Conservation (phyloP, 345 rosid species). For the Salix exigua region DNA sequence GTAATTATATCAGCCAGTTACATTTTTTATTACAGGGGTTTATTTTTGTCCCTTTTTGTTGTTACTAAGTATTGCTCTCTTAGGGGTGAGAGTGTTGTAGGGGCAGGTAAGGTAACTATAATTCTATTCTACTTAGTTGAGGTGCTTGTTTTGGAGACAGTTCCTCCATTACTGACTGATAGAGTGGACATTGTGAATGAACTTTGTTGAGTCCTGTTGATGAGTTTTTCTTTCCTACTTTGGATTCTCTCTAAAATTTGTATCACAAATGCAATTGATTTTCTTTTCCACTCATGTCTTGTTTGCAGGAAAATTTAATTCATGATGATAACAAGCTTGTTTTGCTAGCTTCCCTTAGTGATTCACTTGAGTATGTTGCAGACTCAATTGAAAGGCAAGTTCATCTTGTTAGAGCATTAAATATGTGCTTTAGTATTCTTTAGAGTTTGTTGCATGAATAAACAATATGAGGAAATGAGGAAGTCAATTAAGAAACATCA, state of each 20-base stretch:
- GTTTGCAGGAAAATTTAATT: constrained; percentile 83
- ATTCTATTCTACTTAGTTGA: background rate
- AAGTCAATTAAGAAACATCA: background rate
- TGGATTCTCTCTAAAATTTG: background rate
- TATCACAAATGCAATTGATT: background rate
- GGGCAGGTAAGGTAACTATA: background rate
- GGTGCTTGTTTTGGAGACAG: background rate
- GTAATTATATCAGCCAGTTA: background rate
- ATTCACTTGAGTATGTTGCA: constrained; percentile 96
- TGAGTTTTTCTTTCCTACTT: background rate
- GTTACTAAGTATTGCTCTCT: background rate
- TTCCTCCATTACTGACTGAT: background rate
- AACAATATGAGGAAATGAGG: background rate
- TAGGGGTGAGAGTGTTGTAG: background rate
- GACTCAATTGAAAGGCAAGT: constrained; percentile 93
- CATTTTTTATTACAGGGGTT: background rate
- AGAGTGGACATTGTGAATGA: background rate
- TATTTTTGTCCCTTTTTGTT: background rate
- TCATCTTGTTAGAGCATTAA: background rate
- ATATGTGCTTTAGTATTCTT: constrained; percentile 8
- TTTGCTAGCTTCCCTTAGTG: constrained; percentile 92
- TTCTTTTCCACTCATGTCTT: background rate
- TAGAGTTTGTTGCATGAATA: constrained; percentile 4
- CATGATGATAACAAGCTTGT: constrained; percentile 90
- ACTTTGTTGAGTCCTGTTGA: background rate